These are phyloP conservation scores for Hygrocybe punicea DNA, from an alignment of 768 basidiomycete species.

Conservation along the genomic window DNA sequence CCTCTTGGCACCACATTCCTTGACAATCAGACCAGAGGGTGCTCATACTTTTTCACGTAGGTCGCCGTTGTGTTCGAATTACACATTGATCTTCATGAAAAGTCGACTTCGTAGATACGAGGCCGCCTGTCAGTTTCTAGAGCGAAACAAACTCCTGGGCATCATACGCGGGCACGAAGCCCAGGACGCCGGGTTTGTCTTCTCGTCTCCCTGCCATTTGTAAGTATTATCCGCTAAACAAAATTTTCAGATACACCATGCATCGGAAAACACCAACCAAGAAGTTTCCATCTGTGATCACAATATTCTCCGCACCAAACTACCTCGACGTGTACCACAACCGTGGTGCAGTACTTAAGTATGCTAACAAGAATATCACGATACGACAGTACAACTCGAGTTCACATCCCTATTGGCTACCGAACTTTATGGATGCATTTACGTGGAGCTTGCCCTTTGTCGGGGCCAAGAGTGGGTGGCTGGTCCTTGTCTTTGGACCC, in stretches of 20 bases:
- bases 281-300: constrained; percentile 95
- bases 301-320: constrained; percentile 96
- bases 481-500: constrained; percentile 17
- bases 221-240: background rate
- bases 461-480: constrained; percentile 82
- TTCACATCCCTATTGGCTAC: constrained; percentile 91
- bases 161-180: constrained; percentile 97
- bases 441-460: constrained; percentile 98
- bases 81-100: constrained; percentile 19
- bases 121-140: constrained; percentile 90
- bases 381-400: constrained; percentile 82
- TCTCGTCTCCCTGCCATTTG: constrained; percentile 1
- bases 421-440: constrained; percentile 97
- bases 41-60: constrained; percentile 90
- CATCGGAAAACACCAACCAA: constrained; percentile 91
- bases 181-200: constrained; percentile 84
- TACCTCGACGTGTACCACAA: constrained; percentile 97
- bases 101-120: constrained; percentile 51
- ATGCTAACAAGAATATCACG: constrained; percentile 94
- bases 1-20: constrained; percentile 59
- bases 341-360: constrained; percentile 94
- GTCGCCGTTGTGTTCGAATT: constrained; percentile 26
- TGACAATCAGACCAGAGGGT: constrained; percentile 85
- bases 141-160: constrained; percentile 85
- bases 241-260: constrained; percentile 71